Conservation (phyloP, 495 filamentous ascomycete species). For the Trichocladium antarcticum region DNA sequence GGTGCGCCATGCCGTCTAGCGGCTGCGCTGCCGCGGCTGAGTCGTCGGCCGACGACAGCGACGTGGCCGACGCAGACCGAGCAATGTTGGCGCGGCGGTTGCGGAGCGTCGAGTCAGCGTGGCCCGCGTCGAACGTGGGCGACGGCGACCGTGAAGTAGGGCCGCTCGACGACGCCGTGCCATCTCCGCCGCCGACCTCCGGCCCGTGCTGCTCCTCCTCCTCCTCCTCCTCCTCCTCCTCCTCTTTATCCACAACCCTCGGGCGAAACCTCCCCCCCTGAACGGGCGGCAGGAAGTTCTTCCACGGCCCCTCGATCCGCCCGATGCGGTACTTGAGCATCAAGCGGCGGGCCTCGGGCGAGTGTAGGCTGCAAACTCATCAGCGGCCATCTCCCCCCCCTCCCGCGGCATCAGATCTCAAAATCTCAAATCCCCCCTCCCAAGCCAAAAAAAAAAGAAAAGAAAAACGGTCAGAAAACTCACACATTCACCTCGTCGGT, state of each 20-base stretch:
- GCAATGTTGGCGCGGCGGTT: conserved; percentile 7
- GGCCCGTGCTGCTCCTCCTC: conserved; percentile 28
- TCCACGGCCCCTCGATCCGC: conserved; percentile 68
- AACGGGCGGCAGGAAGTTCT: conserved; percentile 82
- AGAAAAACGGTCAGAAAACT: conserved; percentile 25
- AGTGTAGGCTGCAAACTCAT: conserved; percentile 56
- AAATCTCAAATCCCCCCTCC: no score
- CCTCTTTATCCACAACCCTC: conserved; percentile 16
- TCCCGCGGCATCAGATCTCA: neutral
- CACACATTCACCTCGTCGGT: conserved; percentile 92
- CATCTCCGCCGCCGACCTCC: neutral
- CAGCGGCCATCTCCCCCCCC: neutral
- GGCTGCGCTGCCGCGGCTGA: conserved; percentile 7
- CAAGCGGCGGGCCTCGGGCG: conserved; percentile 56
- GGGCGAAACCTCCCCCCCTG: conserved; percentile 78
- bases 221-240: conserved; percentile 31
- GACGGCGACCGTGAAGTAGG: conserved; percentile 44
- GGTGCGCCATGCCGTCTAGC: conserved; percentile 44
- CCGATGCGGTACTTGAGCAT: conserved; percentile 84
- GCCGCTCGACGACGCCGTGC: conserved; percentile 29
- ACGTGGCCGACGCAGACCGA: conserved; percentile 30
- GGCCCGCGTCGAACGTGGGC: conserved; percentile 51
- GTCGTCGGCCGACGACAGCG: conserved; percentile 35
- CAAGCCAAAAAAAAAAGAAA: neutral
- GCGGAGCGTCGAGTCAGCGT: conserved; percentile 14